phyloP scores from a whole-genome alignment of 176 grass and related monocot genomes.

The Saccharum spontaneum region DNA sequence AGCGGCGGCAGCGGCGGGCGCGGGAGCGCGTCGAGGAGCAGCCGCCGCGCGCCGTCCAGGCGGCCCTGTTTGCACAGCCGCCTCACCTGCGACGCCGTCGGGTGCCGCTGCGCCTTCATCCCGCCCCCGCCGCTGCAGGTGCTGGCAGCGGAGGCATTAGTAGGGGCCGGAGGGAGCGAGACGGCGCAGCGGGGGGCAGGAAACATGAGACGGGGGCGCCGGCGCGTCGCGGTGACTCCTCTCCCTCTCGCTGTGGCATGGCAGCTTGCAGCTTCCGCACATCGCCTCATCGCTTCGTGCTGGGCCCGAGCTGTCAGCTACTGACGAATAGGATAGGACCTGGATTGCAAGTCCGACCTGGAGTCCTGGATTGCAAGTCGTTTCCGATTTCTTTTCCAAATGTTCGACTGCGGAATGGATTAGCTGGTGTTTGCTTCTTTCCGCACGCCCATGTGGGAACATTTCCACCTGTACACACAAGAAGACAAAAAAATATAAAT shows the following conservation, averaged over 20 bases:
- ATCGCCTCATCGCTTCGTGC: slow-evolving; percentile 48
- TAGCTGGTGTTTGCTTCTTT: too few relatives aligned
- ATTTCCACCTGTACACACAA: too few relatives aligned
- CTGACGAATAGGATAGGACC: neutral
- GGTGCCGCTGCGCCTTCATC: slow-evolving; percentile 15
- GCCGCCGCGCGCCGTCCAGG: slow-evolving; percentile 65
- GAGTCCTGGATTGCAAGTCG: too few relatives aligned
- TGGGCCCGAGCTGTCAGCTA: slow-evolving; percentile 3
- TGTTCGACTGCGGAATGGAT: too few relatives aligned
- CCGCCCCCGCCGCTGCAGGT: neutral
- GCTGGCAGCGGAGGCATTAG: neutral
- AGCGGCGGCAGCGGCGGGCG: slow-evolving; percentile 55
- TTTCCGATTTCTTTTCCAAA: too few relatives aligned
- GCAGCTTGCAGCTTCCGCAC: slow-evolving; percentile 18
- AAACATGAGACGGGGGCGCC: slow-evolving; percentile 32
- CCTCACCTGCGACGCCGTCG: slow-evolving; percentile 54
- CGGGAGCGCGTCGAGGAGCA: slow-evolving; percentile 62
- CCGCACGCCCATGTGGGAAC: too few relatives aligned
- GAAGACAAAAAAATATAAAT: too few relatives aligned
- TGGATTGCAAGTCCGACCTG: too few relatives aligned
- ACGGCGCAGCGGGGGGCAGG: slow-evolving; percentile 29
- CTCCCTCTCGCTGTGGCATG: neutral
- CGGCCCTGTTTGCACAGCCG: slow-evolving; percentile 75
- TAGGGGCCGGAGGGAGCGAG: neutral
- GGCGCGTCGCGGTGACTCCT: slow-evolving; percentile 6